Base-by-base conservation (phyloP, 768 basidiomycete species). In the Rhizopogon vinicolor region DNA sequence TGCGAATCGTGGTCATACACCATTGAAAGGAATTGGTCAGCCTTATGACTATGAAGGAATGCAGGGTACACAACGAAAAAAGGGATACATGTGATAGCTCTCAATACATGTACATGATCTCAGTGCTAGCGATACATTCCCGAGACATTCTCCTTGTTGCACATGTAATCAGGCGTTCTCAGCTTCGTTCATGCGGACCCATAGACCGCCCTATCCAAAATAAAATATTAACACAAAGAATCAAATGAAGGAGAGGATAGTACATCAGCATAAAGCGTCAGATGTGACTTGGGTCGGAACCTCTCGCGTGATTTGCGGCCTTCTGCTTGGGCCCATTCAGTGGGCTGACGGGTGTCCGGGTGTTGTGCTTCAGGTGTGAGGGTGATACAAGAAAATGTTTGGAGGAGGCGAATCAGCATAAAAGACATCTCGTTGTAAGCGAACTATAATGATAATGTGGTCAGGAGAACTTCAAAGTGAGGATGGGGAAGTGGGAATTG, bases 361-460 rank as follows among this genome's bases (percentile, higher is more conserved):
- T 77, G 78, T 51, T 77, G 72, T 0, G 82, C 75, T 2, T 74
- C 74, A 10, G 71, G 66, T 29, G 77, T 79, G 10, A 86, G 71
- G 5, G 68, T 65, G 42, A 87, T 68, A 0, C 73, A 72, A 0
- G 72, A 71, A 66, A 86, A 86, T 41, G 70, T 72, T 62, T 87
- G 86, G n/a, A 87, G 67, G 28, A 87, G 73, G 3, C 83, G 77
- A 53, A 87, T 76, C 50, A 87, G 65, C 65, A 86, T 74, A 69
- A 31, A 31, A 1, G 85, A 85, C 68, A 82, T 62, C 58, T 82
- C 81, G 57, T 82, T 80, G 60, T 82, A 82, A 0, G 81, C 81
- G 54, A 81, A 82, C 79, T 82, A 39, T 22, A n/a, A 14, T 22
- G 18, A 25, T 22, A 46, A 28, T 10, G 14, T 14, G 0, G 33